phyloP scores from a whole-genome alignment of 768 basidiomycete genomes.

The Tulasnella sp. region DNA sequence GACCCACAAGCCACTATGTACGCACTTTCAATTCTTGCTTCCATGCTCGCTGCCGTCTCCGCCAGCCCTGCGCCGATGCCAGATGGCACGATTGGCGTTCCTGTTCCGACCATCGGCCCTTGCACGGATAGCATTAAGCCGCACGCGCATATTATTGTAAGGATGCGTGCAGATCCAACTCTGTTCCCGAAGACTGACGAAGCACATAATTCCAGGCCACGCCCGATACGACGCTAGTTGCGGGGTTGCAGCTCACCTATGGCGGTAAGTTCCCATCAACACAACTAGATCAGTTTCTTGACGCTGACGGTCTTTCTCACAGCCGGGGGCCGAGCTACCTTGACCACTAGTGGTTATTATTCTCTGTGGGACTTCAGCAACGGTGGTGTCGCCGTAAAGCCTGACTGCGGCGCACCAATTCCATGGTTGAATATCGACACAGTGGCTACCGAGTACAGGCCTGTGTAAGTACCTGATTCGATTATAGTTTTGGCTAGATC shows the following conservation, averaged over 20 bases:
- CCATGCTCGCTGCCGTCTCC: not conserved
- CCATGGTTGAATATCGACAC: not conserved
- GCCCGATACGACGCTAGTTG: not conserved
- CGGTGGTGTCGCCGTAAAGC: not conserved
- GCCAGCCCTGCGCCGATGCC: not conserved
- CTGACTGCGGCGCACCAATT: not conserved
- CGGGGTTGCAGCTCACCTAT: not conserved
- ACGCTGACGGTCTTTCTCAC: not conserved
- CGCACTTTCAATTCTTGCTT: not conserved
- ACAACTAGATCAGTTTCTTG: not conserved
- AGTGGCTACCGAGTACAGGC: not conserved
- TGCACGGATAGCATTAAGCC: not conserved
- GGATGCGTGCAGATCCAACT: not conserved
- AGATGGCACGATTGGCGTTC: not conserved
- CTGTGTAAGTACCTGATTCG: not conserved
- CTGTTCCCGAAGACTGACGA: not conserved
- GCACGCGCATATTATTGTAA: not conserved
- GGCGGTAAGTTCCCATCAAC: not conserved
- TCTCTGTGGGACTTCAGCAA: slow-evolving; percentile 4
- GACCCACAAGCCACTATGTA: not conserved
- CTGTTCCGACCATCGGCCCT: not conserved
- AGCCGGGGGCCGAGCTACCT: not conserved
- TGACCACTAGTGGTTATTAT: not conserved
- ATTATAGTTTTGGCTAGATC: not conserved
- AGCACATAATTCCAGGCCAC: not conserved